These are phyloP conservation scores for Pseudomonodictys pantanalensis DNA, from an alignment of 495 filamentous ascomycete genomes.

Conservation along the genomic window DNA sequence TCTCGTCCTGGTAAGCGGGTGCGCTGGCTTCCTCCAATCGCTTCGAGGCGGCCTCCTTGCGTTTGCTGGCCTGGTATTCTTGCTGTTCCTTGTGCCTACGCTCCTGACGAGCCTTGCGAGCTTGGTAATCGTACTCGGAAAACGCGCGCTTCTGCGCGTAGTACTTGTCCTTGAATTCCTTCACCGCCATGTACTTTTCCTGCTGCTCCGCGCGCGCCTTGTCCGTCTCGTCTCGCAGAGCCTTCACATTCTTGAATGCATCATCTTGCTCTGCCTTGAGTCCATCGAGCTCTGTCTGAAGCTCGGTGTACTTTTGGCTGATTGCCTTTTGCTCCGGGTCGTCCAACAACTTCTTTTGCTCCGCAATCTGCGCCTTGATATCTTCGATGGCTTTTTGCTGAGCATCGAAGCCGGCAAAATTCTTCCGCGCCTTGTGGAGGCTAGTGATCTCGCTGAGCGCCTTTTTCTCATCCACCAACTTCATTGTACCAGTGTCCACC, in stretches of 20 bases:
- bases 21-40: constrained; percentile 87
- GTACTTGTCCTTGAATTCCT: constrained; percentile 81
- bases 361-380: constrained; percentile 77
- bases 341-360: constrained; percentile 78
- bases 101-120: constrained; percentile 68
- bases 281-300: constrained; percentile 78
- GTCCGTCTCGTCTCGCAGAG: constrained; percentile 83
- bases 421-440: constrained; percentile 85
- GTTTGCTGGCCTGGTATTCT: constrained; percentile 65
- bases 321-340: constrained; percentile 90
- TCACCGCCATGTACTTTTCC: constrained; percentile 74
- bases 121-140: constrained; percentile 76
- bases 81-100: constrained; percentile 77
- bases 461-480: constrained; percentile 95
- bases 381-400: constrained; percentile 80
- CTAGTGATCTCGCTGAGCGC: constrained; percentile 75
- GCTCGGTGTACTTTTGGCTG: constrained; percentile 74
- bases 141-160: constrained; percentile 72
- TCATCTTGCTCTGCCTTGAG: constrained; percentile 90
- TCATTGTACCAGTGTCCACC: constrained; percentile 83
- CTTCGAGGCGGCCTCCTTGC: constrained; percentile 77
- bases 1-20: constrained; percentile 86
- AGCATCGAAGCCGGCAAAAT: constrained; percentile 77
- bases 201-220: constrained; percentile 79
- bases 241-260: constrained; percentile 77